Evolutionary conservation across 176 grass and related monocot species (phyloP).

Genomic region (Sorghum bicolor): DNA sequence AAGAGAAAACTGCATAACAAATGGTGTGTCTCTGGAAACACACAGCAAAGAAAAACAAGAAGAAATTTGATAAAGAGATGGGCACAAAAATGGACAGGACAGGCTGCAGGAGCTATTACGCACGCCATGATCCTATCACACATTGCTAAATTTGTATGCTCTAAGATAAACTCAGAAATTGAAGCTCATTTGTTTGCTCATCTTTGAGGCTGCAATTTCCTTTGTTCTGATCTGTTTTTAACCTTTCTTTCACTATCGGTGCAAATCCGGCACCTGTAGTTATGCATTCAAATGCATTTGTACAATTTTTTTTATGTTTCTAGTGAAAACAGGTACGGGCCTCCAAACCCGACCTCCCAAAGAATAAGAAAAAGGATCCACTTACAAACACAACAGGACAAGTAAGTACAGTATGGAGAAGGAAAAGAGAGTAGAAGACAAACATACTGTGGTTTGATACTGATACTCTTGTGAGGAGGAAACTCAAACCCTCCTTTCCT

Average conservation of each 20-base stretch:
- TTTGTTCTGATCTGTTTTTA: neutral
- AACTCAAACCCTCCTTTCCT: slow-evolving; percentile 21
- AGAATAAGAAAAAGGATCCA: neutral
- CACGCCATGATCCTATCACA: neutral
- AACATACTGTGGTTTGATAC: slow-evolving; percentile 27
- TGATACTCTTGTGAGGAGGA: neutral
- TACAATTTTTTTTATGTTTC: neutral
- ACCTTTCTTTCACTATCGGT: neutral
- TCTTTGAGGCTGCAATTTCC: neutral
- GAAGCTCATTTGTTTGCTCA: neutral
- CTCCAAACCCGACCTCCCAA: neutral
- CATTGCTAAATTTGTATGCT: neutral
- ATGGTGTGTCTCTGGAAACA: neutral
- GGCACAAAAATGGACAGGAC: neutral
- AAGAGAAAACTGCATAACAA: neutral
- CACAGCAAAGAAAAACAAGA: neutral
- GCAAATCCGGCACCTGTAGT: neutral
- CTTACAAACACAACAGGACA: slow-evolving; percentile 17
- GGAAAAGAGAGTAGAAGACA: slow-evolving; percentile 9
- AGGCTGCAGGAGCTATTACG: neutral
- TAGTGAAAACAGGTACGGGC: neutral
- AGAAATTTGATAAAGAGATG: neutral
- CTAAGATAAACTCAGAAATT: neutral
- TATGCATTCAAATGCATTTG: neutral
- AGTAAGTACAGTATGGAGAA: slow-evolving; percentile 25